phyloP scores from a whole-genome alignment of 1,139 yeast genomes.

The Blastobotrys proliferans region DNA sequence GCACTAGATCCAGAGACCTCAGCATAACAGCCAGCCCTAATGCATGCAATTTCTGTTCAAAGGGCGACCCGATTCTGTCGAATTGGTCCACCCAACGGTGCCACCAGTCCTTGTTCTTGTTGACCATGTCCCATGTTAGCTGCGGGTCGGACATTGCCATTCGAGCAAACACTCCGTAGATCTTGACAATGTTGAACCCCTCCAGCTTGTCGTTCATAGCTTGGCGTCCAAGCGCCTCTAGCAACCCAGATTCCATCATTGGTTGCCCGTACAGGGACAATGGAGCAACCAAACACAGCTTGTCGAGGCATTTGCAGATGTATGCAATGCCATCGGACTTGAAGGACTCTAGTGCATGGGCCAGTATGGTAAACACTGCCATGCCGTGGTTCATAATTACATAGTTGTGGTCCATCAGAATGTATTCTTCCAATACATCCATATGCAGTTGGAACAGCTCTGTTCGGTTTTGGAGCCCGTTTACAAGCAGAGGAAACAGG shows the following conservation, averaged over 20 bases:
- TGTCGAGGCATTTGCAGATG: slow-evolving; percentile 21
- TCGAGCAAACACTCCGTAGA: slow-evolving; percentile 53
- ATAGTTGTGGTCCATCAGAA: slow-evolving; percentile 48
- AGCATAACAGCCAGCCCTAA: slow-evolving; percentile 14
- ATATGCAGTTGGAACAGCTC: slow-evolving; percentile 71
- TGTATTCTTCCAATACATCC: slow-evolving; percentile 67
- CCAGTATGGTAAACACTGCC: slow-evolving; percentile 47
- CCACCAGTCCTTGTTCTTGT: slow-evolving; percentile 22
- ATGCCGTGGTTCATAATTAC: slow-evolving; percentile 24
- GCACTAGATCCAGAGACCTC: slow-evolving; percentile 1
- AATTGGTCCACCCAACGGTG: slow-evolving; percentile 35
- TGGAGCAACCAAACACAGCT: slow-evolving; percentile 21
- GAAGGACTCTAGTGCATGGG: slow-evolving; percentile 56
- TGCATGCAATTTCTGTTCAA: slow-evolving; percentile 37
- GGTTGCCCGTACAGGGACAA: slow-evolving; percentile 27
- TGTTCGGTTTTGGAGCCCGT: slow-evolving; percentile 53
- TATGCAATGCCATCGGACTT: slow-evolving; percentile 60
- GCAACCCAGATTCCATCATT: slow-evolving; percentile 23
- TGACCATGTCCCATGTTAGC: slow-evolving; percentile 40
- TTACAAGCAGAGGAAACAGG: slow-evolving; percentile 45
- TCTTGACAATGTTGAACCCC: slow-evolving; percentile 32
- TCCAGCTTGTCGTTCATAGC: slow-evolving; percentile 39
- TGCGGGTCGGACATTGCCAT: slow-evolving; percentile 47
- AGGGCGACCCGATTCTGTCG: slow-evolving; percentile 61
- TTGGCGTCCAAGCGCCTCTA: slow-evolving; percentile 39